Conservation (phyloP, 495 filamentous ascomycete species). For the Amorphotheca resinae region DNA sequence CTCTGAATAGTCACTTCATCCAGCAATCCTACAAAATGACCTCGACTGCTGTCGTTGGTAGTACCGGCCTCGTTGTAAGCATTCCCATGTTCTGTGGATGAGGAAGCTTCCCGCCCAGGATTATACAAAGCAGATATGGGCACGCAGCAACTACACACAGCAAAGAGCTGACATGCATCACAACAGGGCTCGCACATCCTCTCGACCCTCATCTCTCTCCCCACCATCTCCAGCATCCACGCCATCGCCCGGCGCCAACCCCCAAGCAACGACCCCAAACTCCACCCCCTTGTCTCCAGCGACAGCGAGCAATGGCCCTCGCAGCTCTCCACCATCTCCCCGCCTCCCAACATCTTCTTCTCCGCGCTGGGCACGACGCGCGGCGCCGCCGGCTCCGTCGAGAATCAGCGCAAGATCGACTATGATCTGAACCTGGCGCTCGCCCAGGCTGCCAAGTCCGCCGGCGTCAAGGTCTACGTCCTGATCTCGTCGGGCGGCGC, state of each 20-base stretch:
- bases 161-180: neutral
- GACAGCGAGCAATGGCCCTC: constrained; percentile 34
- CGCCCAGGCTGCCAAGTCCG: constrained; percentile 44
- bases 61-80: constrained; percentile 17
- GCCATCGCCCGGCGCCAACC: constrained; percentile 29
- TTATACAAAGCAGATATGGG: too few relatives aligned
- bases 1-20: too few relatives aligned
- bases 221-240: constrained; percentile 14
- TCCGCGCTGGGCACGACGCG: constrained; percentile 47
- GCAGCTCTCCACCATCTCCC: constrained; percentile 33
- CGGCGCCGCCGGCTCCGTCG: constrained; percentile 43
- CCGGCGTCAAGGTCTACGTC: constrained; percentile 42
- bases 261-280: constrained; percentile 26
- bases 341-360: constrained; percentile 42
- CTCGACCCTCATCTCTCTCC: constrained; percentile 31
- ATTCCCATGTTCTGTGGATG: too few relatives aligned
- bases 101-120: too few relatives aligned
- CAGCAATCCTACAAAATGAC: constrained; percentile 8
- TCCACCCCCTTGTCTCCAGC: constrained; percentile 24
- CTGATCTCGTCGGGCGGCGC: constrained; percentile 18
- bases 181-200: constrained; percentile 35
- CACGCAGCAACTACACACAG: neutral
- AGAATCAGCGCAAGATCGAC: constrained; percentile 48
- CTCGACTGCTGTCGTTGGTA: constrained; percentile 18
- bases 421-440: constrained; percentile 47